Evolutionary conservation across 2,329 filamentous ascomycete species (phyloP).

Genomic region (Arthrobotrys entomopaga): DNA sequence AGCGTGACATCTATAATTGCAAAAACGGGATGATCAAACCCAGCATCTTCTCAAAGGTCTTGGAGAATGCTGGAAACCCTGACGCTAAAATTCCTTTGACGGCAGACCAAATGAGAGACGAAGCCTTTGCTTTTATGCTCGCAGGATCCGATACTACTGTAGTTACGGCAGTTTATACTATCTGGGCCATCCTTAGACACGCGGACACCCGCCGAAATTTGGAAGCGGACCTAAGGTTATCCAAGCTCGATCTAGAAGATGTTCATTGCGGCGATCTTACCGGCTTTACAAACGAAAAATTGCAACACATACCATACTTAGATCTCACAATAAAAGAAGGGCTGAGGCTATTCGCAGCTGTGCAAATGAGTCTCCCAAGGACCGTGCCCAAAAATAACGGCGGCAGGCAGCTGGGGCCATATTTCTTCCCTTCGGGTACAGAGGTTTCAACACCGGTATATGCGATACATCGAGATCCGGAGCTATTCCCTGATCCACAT

Average conservation of each 20-base stretch:
- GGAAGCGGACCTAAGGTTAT: slow-evolving; percentile 58
- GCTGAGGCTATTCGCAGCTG: too few species aligned
- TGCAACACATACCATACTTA: too few species aligned
- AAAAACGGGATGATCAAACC: neutral
- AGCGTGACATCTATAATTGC: too few species aligned
- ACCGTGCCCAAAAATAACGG: neutral
- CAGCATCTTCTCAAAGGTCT: slow-evolving; percentile 9
- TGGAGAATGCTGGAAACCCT: neutral
- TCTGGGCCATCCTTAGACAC: slow-evolving; percentile 9
- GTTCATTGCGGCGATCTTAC: too few species aligned
- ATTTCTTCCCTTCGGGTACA: slow-evolving; percentile 24
- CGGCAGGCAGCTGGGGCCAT: slow-evolving; percentile 18
- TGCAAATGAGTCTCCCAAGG: too few species aligned
- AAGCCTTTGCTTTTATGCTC: slow-evolving; percentile 3
- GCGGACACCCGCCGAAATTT: slow-evolving; percentile 8
- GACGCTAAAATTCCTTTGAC: slow-evolving; percentile 3
- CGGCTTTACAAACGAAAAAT: too few species aligned
- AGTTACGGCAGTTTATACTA: slow-evolving; percentile 6
- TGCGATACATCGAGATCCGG: slow-evolving; percentile 25
- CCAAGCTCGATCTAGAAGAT: slow-evolving; percentile 55
- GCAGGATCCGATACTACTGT: slow-evolving; percentile 10
- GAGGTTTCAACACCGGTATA: slow-evolving; percentile 18
- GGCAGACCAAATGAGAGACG: neutral
- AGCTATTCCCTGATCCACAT: slow-evolving; percentile 8
- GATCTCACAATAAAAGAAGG: too few species aligned